Base-by-base conservation (phyloP, 352 stramenopile genomes). In the Elongisporangium undulatum region DNA sequence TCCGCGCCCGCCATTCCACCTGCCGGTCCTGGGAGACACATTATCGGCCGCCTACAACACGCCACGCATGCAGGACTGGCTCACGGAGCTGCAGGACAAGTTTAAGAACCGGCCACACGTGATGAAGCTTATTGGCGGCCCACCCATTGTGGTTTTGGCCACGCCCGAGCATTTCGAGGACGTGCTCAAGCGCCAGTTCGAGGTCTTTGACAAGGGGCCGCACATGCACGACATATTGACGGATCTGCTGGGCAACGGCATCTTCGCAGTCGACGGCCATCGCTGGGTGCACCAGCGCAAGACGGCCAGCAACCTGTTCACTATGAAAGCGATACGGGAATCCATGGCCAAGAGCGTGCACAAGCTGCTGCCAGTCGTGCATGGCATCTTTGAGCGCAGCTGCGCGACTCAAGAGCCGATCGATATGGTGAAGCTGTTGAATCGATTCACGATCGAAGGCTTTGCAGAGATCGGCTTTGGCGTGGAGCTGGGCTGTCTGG, bases 281-380 rank as follows among this genome's bases (percentile, higher is more conserved):
- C 24, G 52, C 26, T 95, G 85, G 85, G 58, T 74, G 34, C 64
- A 82, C 49, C 85, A 95, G 60, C 76, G 85, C 56, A 94, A 94
- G 61, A 85, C 69, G 0, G 83, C 87, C 52, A 96, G 80, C 51
- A 85, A 95, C 50, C 82, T 97, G 21, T 95, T 96, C 50, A 91
- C 79, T 8, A 77, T 61, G 45, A 64, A 64, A 3, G 22, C 67
- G 7, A 26, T 88, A 5, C 58, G 71, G 17, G 67, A 78, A 15
- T 72, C 66, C 20, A 82, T 85, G 75, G 71, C 66, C 0, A n/a
- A 50, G 6, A 53, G 51, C 0, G 58, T 86, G 20, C 66, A 68
- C n/a, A 61, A 61, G 9, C 64, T 86, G 49, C 53, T 62, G 1
- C 49, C 57, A 1, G 49, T 56, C 0, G 56, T 88, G 22, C 39